Percentiles rank a stretch among this genome's conserved stretches.
phyloP scores from a whole-genome alignment of 768 basidiomycete species.

The Trametes punicea region DNA sequence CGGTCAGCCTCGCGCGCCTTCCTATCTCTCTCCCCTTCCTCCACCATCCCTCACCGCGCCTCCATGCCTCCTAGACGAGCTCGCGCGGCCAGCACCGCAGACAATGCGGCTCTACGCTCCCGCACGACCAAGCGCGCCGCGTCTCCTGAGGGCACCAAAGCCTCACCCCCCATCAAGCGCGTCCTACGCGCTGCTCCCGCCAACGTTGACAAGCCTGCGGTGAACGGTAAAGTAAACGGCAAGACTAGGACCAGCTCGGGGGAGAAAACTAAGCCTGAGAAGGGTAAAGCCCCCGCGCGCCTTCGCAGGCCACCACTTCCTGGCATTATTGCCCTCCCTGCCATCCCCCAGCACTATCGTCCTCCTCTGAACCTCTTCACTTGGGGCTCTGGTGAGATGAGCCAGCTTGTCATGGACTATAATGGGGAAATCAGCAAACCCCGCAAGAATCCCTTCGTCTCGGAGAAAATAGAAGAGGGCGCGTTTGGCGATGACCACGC shows the following conservation, averaged over 20 bases:
- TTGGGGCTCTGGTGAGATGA: conserved; percentile 93
- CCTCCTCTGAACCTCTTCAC: conserved; percentile 76
- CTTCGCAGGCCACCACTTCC: conserved; percentile 10
- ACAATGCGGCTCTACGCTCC: conserved; percentile 4
- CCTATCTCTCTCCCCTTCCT: background rate
- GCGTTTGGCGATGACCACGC: conserved; percentile 65
- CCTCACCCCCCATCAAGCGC: conserved; percentile 15
- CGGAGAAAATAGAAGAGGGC: conserved; percentile 69
- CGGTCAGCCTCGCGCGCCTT: background rate
- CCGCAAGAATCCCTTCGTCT: conserved; percentile 71
- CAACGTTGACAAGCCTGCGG: conserved; percentile 12
- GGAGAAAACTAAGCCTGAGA: conserved; percentile 14
- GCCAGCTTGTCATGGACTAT: conserved; percentile 84
- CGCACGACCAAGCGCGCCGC: conserved; percentile 16
- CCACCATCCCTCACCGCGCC: conserved; percentile 9
- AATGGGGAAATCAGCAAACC: conserved; percentile 76
- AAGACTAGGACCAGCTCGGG: conserved; percentile 16
- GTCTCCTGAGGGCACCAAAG: conserved; percentile 12
- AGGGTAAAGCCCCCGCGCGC: conserved; percentile 11
- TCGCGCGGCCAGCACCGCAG: conserved; percentile 14
- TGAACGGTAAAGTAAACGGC: conserved; percentile 3
- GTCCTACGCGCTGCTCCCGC: conserved; percentile 15
- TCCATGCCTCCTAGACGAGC: conserved; percentile 27
- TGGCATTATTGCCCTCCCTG: conserved; percentile 57
- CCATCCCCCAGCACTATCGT: conserved; percentile 49